Percentiles rank a stretch among this genome's conserved stretches.
phyloP scores from a whole-genome alignment of 1,284 basidiomycete genomes.

The Puccinia triticina region DNA sequence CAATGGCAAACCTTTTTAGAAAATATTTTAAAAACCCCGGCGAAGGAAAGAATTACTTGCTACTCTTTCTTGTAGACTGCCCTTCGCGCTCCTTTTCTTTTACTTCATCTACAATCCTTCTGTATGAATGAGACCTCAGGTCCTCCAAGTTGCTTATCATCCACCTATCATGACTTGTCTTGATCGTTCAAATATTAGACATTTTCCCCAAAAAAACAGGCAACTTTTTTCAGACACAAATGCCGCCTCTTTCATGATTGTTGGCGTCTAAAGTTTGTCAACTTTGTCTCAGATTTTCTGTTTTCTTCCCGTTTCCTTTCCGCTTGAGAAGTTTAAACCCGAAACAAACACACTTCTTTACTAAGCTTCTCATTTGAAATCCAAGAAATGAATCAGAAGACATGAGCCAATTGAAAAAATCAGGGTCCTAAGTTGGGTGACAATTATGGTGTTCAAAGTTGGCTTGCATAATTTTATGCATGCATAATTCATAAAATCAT shows the following conservation, averaged over 20 bases:
- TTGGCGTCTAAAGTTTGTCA: too few relatives aligned
- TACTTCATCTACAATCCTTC: neutral
- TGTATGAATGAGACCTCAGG: neutral
- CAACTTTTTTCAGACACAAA: neutral
- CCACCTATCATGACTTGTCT: neutral
- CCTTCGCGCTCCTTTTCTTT: neutral
- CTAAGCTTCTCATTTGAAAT: too few relatives aligned
- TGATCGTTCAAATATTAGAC: neutral
- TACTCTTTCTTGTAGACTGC: neutral
- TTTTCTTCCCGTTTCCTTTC: too few relatives aligned
- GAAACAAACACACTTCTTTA: too few relatives aligned
- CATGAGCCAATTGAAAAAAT: too few relatives aligned
- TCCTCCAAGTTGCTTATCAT: neutral
- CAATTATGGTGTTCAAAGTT: too few relatives aligned
- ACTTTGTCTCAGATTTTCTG: too few relatives aligned
- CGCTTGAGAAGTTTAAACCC: too few relatives aligned
- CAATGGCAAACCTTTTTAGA: constrained; percentile 9
- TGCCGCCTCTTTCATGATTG: neutral
- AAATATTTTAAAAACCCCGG: neutral
- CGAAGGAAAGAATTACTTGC: neutral
- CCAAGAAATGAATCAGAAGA: too few relatives aligned
- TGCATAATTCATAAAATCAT: too few relatives aligned
- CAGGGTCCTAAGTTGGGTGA: too few relatives aligned
- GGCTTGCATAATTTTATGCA: too few relatives aligned
- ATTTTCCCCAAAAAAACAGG: neutral